Evolutionary conservation across 306 rosid species (phyloP), one percentile per base, ranked within the genome.

Genomic region (Trichosanthes truncata): DNA sequence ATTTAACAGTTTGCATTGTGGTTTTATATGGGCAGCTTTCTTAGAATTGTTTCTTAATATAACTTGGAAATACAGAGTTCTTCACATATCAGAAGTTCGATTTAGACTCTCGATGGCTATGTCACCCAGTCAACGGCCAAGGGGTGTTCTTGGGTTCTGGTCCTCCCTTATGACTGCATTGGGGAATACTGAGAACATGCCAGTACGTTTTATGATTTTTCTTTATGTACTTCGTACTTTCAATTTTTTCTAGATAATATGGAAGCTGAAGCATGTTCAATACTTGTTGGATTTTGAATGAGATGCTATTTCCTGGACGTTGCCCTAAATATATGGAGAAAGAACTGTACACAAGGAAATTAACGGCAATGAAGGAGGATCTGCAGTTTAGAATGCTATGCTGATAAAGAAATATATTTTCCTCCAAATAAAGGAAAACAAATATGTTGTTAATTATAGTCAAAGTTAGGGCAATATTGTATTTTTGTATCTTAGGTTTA

Each of bases 151-250:
- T 79, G 99, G 99, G 53, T 95, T 95, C 83, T 95, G 97, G 97
- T 92, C 99, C 79, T 95, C 99, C 75, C 90, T 95, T 82, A 95
- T 95, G 99, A 95, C 99, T 82, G 99, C 99, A 43, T 84, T 95
- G 86, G 97, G 99, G 43, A 95, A 95, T 90, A 95, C 90, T 11
- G 97, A 95, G 88, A 92, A 91, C 80, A 95, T 95, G 99, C 91
- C 97, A n/a, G 97, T 95, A 89, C 82, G 97, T 85, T 71, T 79
- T 77, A 31, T 56, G 41, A 26, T 78, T 84, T 78, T 75, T 29
- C 81, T 84, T n/a, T 25, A 45, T 74, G 26, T 17, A 38, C 61
- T 74, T 29, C 12, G 29, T 45, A 74, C 25, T 74, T 49, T 9
- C 61, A 74, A 33, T 29, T 26, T 73, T 52, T 74, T 49, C 41